Evolutionary conservation across 257 asterid genomes (phyloP).

Genomic region (Cruciata laevipes): DNA sequence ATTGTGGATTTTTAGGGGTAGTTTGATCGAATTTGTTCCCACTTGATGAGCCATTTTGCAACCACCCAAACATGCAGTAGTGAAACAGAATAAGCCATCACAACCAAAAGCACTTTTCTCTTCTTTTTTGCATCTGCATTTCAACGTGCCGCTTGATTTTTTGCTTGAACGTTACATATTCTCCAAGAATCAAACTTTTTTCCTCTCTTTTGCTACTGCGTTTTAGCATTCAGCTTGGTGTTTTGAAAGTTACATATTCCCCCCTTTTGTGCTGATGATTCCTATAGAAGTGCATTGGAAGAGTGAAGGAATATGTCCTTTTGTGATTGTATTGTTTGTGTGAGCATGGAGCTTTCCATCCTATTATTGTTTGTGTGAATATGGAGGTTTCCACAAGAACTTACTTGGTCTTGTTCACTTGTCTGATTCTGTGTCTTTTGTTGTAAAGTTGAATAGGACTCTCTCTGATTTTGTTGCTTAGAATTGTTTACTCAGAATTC

Average conservation of each 20-base stretch:
- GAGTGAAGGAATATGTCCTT: background rate
- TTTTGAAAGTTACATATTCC: background rate
- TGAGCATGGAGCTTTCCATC: background rate
- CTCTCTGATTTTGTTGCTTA: conserved; percentile 3
- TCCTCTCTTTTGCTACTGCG: background rate
- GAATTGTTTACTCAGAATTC: background rate
- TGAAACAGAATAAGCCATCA: conserved; percentile 1
- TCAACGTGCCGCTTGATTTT: background rate
- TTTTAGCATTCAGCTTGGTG: background rate
- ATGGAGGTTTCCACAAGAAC: background rate
- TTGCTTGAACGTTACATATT: background rate
- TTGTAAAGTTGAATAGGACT: background rate
- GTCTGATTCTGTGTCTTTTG: background rate
- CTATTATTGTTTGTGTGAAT: background rate
- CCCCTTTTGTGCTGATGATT: background rate
- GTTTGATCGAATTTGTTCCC: background rate
- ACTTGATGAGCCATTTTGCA: conserved; percentile 1
- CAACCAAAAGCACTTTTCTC: background rate
- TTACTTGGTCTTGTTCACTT: background rate
- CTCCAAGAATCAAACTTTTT: background rate
- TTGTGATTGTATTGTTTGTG: conserved; percentile 1
- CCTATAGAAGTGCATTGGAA: background rate
- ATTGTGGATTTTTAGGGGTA: background rate
- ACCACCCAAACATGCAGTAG: background rate
- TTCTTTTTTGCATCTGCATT: background rate